Conservation (phyloP, 352 stramenopile species). For the Phytophthora cajani region DNA sequence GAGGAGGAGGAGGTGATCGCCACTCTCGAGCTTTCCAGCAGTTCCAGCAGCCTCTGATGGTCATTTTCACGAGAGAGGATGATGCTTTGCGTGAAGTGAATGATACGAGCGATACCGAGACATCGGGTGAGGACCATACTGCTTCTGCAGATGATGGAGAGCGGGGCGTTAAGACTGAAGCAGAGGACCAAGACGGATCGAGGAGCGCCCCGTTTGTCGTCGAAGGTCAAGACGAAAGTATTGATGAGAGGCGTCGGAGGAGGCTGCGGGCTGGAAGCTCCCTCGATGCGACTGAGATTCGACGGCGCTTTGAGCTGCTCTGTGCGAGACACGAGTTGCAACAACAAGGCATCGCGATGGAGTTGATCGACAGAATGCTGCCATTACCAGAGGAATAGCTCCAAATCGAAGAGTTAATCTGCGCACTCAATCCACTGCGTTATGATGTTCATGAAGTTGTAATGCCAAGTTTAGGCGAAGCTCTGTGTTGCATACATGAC, state of each 20-base stretch:
- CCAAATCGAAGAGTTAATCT: background rate
- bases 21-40: conserved; percentile 18
- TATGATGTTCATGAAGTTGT: too few species aligned
- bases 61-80: conserved; percentile 13
- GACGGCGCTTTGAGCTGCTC: conserved; percentile 15
- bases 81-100: background rate
- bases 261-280: background rate
- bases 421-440: background rate
- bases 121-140: background rate
- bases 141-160: background rate
- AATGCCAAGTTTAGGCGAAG: too few species aligned
- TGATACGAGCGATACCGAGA: conserved; percentile 12
- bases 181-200: conserved; percentile 3
- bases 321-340: conserved; percentile 10
- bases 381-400: conserved; percentile 8
- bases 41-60: conserved; percentile 15
- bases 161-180: background rate
- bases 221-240: background rate
- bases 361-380: conserved; percentile 18
- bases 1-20: conserved; percentile 1
- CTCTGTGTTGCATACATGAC: too few species aligned
- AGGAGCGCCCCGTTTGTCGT: conserved; percentile 1
- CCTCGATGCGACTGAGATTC: conserved; percentile 18
- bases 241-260: background rate
- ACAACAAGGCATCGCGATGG: conserved; percentile 6